Evolutionary conservation across 2,329 filamentous ascomycete genomes (phyloP), one percentile per base, ranked within the genome.

Genomic region (Catunica adiposa): DNA sequence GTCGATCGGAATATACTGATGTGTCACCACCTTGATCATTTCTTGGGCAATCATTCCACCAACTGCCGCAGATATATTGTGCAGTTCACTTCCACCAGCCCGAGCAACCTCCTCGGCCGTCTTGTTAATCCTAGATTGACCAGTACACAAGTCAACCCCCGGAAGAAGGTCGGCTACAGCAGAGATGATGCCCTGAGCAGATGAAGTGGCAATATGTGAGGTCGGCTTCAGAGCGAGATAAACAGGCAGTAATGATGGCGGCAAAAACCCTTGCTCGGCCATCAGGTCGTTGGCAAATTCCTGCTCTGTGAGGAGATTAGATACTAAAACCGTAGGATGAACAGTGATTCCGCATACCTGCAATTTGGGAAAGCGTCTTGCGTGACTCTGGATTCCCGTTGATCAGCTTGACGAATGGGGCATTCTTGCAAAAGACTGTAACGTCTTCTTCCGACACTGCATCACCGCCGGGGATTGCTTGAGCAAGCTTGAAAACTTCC

Each of bases 41-140:
- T 98, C 92, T 69, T 98, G 94, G n/a, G 90, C 88, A 51, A 94
- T 84, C 72, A 98, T 84, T 2, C 92, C 94, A 29, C 92, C 94
- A 1, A 83, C 84, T 56, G 95, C 71, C 25, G 89, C 83, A 31
- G 89, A 85, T 56, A 94, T 86, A 66, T 96, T 97, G 71, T 98
- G 92, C 58, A 98, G 71, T 67, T 98, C 94, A 55, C 82, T 86
- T 26, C 87, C 86, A 51, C 80, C 82, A 37, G 87, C 85, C 58
- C 94, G 80, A 34, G 83, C 79, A 46, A 88, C 74, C 67, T 89
- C 85, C 58, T 80, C 71, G 1, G 80, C 75, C 20, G 48, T 51
- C n/a, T 54, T 46, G 23, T 51, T 51, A 31, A 52, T 48, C 38
- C 51, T 48, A 25, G 55, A 34, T 8, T 50, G 25, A 31, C 40